A percentile compares a stretch with the other conserved stretches of the same genome.
phyloP scores from a whole-genome alignment of 805 yeast genomes.

The Zygoascus ofunaensis region DNA sequence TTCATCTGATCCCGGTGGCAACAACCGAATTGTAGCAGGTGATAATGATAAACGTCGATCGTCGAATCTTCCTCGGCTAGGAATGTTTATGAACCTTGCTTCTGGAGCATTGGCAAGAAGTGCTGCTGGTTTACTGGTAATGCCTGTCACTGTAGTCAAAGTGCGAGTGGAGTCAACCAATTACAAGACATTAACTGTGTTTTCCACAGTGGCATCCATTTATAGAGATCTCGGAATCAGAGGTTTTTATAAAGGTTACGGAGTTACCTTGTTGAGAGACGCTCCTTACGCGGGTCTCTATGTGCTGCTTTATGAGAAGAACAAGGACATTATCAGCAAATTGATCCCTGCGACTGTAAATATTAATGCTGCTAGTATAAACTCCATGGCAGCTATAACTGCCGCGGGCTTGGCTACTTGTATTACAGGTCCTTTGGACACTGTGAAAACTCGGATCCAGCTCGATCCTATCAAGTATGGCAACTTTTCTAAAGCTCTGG shows the following conservation, averaged over 20 bases:
- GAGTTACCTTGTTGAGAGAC: conserved; percentile 81
- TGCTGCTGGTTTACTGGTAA: conserved; percentile 72
- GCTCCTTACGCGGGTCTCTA: conserved; percentile 96
- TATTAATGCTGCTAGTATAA: conserved; percentile 44
- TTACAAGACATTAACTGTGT: conserved; percentile 58
- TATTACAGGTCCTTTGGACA: conserved; percentile 89
- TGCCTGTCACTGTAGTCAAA: conserved; percentile 91
- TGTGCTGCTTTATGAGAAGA: conserved; percentile 72
- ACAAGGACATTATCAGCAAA: conserved; percentile 48
- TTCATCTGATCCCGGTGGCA: neutral
- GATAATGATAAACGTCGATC: conserved; percentile 1
- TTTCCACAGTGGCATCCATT: conserved; percentile 51
- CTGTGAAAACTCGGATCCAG: conserved; percentile 87
- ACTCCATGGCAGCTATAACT: conserved; percentile 63
- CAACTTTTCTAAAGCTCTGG: conserved; percentile 35
- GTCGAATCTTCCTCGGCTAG: conserved; percentile 53
- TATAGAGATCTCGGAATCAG: conserved; percentile 41
- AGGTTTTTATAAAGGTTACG: conserved; percentile 81
- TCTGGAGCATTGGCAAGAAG: conserved; percentile 78
- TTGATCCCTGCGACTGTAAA: conserved; percentile 22
- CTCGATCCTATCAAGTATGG: conserved; percentile 44
- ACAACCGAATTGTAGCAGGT: neutral
- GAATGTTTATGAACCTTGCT: conserved; percentile 56
- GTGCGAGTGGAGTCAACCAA: conserved; percentile 80
- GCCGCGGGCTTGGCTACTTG: conserved; percentile 79